A percentile compares a stretch with the other conserved stretches of the same genome.
Conservation (phyloP, 1,284 basidiomycete species). For the Meira nashicola region DNA sequence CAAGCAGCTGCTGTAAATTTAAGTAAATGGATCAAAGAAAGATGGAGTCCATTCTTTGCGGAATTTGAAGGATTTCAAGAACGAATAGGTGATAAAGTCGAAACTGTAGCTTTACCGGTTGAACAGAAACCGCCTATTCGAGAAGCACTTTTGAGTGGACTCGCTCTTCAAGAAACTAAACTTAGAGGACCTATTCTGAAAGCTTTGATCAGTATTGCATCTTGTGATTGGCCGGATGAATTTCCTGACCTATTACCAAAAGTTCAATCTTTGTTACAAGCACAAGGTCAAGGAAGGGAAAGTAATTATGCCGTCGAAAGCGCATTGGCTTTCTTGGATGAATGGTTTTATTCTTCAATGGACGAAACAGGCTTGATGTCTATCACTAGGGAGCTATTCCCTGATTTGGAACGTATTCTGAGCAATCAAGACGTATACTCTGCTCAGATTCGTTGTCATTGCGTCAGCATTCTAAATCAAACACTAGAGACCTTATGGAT, state of each 20-base stretch:
- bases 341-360: slow-evolving; percentile 46
- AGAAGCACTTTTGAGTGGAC: slow-evolving; percentile 26
- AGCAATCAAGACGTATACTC: slow-evolving; percentile 24
- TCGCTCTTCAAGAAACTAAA: slow-evolving; percentile 33
- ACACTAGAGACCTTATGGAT: slow-evolving; percentile 83
- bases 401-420: slow-evolving; percentile 36
- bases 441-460: slow-evolving; percentile 62
- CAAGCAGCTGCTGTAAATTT: slow-evolving; percentile 44
- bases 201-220: slow-evolving; percentile 37
- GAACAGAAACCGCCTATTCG: slow-evolving; percentile 36
- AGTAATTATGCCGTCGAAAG: slow-evolving; percentile 31
- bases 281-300: slow-evolving; percentile 12
- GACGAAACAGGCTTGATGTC: slow-evolving; percentile 48
- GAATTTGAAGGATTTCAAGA: slow-evolving; percentile 26
- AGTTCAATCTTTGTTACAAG: slow-evolving; percentile 28
- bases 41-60: slow-evolving; percentile 46
- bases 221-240: slow-evolving; percentile 48
- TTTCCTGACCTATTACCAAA: slow-evolving; percentile 41
- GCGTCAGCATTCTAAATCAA: slow-evolving; percentile 83
- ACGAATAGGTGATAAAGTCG: slow-evolving; percentile 9
- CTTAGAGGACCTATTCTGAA: slow-evolving; percentile 39
- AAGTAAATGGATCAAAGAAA: slow-evolving; percentile 37
- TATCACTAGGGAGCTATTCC: slow-evolving; percentile 40
- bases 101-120: slow-evolving; percentile 17
- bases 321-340: slow-evolving; percentile 42